Base-by-base conservation (phyloP, 805 yeast genomes). In the Candida quercuum region DNA sequence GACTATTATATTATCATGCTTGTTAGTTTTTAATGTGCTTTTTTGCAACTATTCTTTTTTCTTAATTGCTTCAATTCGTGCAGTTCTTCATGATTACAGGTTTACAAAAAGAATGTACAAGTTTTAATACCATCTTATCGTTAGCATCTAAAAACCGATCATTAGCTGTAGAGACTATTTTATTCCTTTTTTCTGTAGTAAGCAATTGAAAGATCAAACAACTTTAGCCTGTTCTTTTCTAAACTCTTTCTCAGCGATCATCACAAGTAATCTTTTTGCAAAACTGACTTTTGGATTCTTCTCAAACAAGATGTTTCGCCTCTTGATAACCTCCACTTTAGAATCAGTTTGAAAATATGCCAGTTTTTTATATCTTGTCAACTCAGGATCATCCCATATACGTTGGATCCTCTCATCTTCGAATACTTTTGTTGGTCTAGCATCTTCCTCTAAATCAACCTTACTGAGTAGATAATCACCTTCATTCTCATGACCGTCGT, bases 301-400 rank as follows among this genome's bases (percentile, higher is more conserved):
- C 6, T 34, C 41, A 20, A 37, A 43, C 10, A 49, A 15, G 2
- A 31, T 4, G 4, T 32, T 35, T 19, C 42, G 33, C 22, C 43
- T 43, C 38, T 42, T 42, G 8, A 43, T 21, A 8, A 39, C 19
- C 17, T 47, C 50, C 15, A 43, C 39, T 25, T 39, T 43, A 0
- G 40, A 37, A 4, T 40, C 40, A n/a, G 33, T 32, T 22, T 39
- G 28, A 26, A 38, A 47, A 20, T 37, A 42, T 1, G 36, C 36
- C 9, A 39, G 20, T 12, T 36, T 35, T 21, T 33, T 41, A 17
- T 29, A 43, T 26, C 26, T 43, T 12, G 26, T 33, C 37, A 38
- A 26, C 24, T 16, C 18, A 13, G 27, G 20, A 35, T 26, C 36
- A 15, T n/a, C 8, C 23, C 35, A 24, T 12, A 13, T 12, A 6